Conservation (phyloP, 257 asterid genomes). For the Penstemon eatonii region DNA sequence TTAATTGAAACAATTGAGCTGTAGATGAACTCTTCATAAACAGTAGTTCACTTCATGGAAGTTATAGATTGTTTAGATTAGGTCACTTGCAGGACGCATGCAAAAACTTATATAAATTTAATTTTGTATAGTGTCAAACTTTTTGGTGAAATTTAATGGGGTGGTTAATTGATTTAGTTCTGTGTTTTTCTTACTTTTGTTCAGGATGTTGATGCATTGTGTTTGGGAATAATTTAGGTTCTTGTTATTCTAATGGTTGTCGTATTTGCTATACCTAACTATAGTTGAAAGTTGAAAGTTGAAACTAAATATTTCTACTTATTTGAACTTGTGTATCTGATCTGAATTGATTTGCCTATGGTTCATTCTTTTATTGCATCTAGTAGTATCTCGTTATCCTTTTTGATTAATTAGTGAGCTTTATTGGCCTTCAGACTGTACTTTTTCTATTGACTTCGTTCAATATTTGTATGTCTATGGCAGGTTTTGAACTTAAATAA, state of each 20-base stretch:
- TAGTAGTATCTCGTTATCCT: neutral
- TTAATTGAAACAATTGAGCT: constrained; percentile 9
- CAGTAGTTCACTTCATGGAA: neutral
- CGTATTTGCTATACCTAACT: no score
- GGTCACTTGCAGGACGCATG: no score
- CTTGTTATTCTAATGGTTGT: no score
- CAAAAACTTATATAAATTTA: neutral
- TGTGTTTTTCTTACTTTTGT: neutral
- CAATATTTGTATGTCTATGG: constrained; percentile 20
- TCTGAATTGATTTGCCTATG: neutral
- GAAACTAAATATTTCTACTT: neutral
- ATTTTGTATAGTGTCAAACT: neutral
- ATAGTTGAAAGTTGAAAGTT: neutral
- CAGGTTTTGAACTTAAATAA: constrained; percentile 31
- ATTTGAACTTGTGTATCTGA: neutral
- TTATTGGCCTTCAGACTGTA: neutral
- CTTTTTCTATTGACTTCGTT: constrained; percentile 1
- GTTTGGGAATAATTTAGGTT: no score
- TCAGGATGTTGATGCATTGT: neutral
- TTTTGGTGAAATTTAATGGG: constrained; percentile 9
- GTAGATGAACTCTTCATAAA: neutral
- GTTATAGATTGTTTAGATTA: constrained; percentile 1
- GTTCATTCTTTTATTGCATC: neutral
- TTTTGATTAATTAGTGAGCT: constrained; percentile 4
- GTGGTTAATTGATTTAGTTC: neutral